A percentile compares a stretch with the other conserved stretches of the same genome.
phyloP scores from a whole-genome alignment of 768 basidiomycete species.

The Glaciozyma antarctica region DNA sequence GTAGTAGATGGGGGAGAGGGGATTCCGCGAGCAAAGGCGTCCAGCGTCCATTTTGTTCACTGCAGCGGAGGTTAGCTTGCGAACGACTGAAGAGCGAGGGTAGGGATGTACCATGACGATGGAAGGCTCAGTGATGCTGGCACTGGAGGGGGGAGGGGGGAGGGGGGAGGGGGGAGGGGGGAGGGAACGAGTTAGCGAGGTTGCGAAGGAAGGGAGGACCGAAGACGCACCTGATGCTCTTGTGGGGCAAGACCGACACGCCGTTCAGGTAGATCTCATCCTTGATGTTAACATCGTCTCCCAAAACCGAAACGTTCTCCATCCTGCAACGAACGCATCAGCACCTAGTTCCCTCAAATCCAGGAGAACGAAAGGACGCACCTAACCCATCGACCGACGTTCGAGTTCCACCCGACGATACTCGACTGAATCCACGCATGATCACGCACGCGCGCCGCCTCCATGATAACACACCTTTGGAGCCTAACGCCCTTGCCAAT shows the following conservation, averaged over 20 bases:
- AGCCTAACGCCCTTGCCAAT: conserved; percentile 45
- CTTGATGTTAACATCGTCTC: conserved; percentile 46
- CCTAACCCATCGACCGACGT: conserved; percentile 32
- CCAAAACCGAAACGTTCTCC: conserved; percentile 40
- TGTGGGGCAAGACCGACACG: conserved; percentile 35
- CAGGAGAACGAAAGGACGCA: too few species aligned
- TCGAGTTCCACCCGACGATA: conserved; percentile 42
- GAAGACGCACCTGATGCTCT: conserved; percentile 22
- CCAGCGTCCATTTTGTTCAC: not conserved
- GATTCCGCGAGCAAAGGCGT: not conserved
- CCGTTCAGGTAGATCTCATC: conserved; percentile 45
- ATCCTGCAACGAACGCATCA: conserved; percentile 3
- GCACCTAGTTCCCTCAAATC: not conserved
- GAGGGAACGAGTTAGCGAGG: not conserved
- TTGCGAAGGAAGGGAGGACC: not conserved
- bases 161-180: too few species aligned
- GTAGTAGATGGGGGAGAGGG: not conserved
- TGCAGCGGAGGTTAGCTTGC: not conserved
- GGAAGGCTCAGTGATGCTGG: conserved; percentile 30
- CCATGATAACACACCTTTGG: conserved; percentile 45
- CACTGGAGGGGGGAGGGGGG: not conserved
- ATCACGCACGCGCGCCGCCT: conserved; percentile 30
- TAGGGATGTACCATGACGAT: conserved; percentile 33
- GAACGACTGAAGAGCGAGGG: not conserved
- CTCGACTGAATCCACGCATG: conserved; percentile 45